Evolutionary conservation across 208 protist species (phyloP), one percentile per base, ranked within the genome.

Genomic region (Acanthamoeba castellanii): DNA sequence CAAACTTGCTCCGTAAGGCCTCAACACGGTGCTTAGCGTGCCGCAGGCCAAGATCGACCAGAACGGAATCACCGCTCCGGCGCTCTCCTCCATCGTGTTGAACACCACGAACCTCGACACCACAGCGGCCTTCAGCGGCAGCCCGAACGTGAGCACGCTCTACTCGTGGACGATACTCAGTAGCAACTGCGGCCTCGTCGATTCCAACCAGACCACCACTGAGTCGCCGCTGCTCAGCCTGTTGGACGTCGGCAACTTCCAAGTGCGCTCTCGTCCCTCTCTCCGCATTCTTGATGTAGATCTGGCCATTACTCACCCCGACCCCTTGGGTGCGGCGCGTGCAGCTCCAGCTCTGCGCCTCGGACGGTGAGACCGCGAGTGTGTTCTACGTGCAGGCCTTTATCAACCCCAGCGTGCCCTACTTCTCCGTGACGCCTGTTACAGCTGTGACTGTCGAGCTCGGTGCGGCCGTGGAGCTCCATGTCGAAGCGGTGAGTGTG

Each of bases 191-290:
- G 81, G 81, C 13, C 22, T 89, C 30, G 81, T 89, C 18, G 14
- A 34, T 25, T 22, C 45, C 30, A 89, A 89, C 22, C 8, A n/a
- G 16, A 89, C 81, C 11, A n/a, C 45, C 22, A 89, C 81, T 0
- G 81, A 30, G 2, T n/a, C 50, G 8, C 81, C 81, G 5, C 22
- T 14, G 27, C 52, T 89, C n/a, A 66, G 22, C 16, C 52, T 89
- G 47, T 52, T 89, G 9, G 81, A 89, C n/a, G 52, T 64, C 6
- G 81, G 81, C 45, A 89, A 89, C 50, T 89, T 89, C 22, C 78
- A 87, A 45, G 78, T 87, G 37, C 13, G 6, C 45, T 47, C 30
- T 78, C 13, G 5, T 3, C 68, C 27, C 22, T 66, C 25, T 0
- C 25, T 30, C 3, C 61, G 7, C 61, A 6, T 64, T 3, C 7